Conservation (phyloP, 441 rosid genomes). For the Mallotus repandus region DNA sequence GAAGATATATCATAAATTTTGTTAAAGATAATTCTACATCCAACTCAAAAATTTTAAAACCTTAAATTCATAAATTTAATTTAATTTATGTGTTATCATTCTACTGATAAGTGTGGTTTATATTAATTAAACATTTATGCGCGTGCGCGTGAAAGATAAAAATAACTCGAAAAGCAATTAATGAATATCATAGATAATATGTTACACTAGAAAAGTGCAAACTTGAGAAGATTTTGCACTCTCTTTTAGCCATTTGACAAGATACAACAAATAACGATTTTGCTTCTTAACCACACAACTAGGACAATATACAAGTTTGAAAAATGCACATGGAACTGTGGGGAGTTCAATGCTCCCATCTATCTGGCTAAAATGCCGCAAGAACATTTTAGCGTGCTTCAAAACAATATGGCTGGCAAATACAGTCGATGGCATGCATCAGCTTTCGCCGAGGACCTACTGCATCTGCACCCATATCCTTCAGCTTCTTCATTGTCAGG, state of each 20-base stretch:
- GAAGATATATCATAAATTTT: no score
- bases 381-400: conserved; percentile 25
- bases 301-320: background rate
- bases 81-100: no score
- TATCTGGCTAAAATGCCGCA: background rate
- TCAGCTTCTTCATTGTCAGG: conserved; percentile 88
- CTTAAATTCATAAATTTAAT: no score
- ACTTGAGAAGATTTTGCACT: background rate
- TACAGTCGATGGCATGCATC: conserved; percentile 83
- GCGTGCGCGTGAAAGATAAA: background rate
- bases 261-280: background rate
- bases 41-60: no score
- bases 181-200: no score
- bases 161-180: background rate
- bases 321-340: conserved; percentile 1
- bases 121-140: no score
- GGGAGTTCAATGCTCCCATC: background rate
- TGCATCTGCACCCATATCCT: conserved; percentile 90
- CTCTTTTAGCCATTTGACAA: background rate
- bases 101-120: no score
- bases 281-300: background rate
- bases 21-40: no score
- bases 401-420: conserved; percentile 64
- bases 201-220: no score
- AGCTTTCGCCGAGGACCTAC: conserved; percentile 97